These are phyloP conservation scores for Rhizopus arrhizus DNA, from an alignment of 371 early-diverging fungal species.

Conservation along the genomic window DNA sequence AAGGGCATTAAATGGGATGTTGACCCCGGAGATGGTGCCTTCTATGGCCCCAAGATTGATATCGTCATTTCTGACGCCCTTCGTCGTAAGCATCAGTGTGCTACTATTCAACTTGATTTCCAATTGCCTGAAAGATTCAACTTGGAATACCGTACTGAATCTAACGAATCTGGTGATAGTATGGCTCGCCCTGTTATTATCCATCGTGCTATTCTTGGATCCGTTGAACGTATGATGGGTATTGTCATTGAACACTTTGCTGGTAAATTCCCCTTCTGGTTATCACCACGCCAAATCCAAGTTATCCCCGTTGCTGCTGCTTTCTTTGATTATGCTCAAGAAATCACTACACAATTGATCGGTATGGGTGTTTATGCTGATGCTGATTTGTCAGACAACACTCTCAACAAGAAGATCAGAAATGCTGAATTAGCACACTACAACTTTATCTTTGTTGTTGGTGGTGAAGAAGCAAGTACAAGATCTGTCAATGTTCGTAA, in stretches of 20 bases:
- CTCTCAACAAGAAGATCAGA: conserved; percentile 97
- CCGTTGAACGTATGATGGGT: conserved; percentile 94
- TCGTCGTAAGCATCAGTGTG: conserved; percentile 94
- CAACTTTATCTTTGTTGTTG: conserved; percentile 93
- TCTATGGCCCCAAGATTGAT: conserved; percentile 99
- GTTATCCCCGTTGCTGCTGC: conserved; percentile 81
- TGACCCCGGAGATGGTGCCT: conserved; percentile 99
- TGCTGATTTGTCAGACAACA: conserved; percentile 84
- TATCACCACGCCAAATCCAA: conserved; percentile 94
- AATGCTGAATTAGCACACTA: conserved; percentile 88
- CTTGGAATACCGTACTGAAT: conserved; percentile 80
- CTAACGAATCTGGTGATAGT: conserved; percentile 46
- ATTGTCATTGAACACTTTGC: conserved; percentile 90
- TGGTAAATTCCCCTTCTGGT: conserved; percentile 98
- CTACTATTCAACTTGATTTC: conserved; percentile 98
- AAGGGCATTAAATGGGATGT: conserved; percentile 78
- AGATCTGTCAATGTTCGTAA: conserved; percentile 90
- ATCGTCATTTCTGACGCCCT: conserved; percentile 96
- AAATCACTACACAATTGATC: conserved; percentile 48
- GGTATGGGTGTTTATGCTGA: conserved; percentile 85
- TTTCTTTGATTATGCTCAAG: conserved; percentile 51
- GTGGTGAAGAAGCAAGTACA: conserved; percentile 86
- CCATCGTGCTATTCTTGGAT: conserved; percentile 94
- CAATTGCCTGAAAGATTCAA: conserved; percentile 92
- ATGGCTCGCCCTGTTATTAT: conserved; percentile 90